Conservation (phyloP, 2,329 filamentous ascomycete species). For the Keithomyces neogunnii region DNA sequence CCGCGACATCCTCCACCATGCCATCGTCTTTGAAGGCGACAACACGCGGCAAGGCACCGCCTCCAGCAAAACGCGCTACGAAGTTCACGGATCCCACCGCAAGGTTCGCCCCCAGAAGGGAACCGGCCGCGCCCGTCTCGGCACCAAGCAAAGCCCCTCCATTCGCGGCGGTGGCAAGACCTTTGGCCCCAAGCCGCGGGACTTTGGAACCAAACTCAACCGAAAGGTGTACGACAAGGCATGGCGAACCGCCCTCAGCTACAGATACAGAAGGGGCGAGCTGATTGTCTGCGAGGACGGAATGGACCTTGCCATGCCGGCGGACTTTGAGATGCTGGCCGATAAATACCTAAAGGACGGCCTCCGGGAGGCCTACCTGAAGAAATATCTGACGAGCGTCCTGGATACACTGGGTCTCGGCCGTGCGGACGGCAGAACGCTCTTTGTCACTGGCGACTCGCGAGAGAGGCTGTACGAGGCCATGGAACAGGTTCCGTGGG, state of each 20-base stretch:
- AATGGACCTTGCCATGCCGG: conserved; percentile 55
- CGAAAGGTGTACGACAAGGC: conserved; percentile 91
- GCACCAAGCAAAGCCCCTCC: conserved; percentile 74
- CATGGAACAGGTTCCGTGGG: conserved; percentile 52
- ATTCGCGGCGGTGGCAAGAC: conserved; percentile 77
- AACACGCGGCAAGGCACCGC: conserved; percentile 80
- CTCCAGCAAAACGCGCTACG: conserved; percentile 68
- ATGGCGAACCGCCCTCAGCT: conserved; percentile 88
- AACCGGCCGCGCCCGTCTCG: conserved; percentile 67
- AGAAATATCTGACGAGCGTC: conserved; percentile 57
- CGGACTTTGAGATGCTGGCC: conserved; percentile 37
- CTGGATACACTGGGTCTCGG: conserved; percentile 65
- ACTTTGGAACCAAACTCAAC: conserved; percentile 78
- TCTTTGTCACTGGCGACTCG: conserved; percentile 60
- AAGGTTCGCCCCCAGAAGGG: conserved; percentile 89
- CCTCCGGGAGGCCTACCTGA: conserved; percentile 47
- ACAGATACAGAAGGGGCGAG: conserved; percentile 81
- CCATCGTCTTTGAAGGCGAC: conserved; percentile 89
- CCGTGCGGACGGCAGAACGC: conserved; percentile 56
- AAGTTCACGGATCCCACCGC: conserved; percentile 73
- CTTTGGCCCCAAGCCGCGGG: conserved; percentile 83
- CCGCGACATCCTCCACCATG: conserved; percentile 85
- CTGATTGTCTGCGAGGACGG: conserved; percentile 76
- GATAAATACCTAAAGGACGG: conserved; percentile 35
- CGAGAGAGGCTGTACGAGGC: conserved; percentile 58